phyloP scores from a whole-genome alignment of 192 early-diverging fungal genomes.

The Mortierella hygrophila region DNA sequence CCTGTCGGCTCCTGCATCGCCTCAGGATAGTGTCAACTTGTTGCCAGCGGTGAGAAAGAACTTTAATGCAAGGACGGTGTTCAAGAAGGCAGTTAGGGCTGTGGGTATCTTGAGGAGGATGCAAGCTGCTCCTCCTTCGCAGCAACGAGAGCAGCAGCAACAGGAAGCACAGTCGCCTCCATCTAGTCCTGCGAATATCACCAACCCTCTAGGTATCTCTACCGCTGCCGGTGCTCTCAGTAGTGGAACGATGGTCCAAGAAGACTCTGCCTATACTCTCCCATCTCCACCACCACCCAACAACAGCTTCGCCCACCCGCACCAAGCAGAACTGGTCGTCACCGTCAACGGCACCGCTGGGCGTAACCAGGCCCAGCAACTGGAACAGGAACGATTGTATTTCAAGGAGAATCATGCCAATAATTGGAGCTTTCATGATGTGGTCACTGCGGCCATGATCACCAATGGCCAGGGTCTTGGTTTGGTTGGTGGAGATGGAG shows the following conservation, averaged over 20 bases:
- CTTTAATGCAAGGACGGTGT: constrained; percentile 46
- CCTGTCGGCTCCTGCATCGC: constrained; percentile 31
- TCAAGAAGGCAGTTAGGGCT: constrained; percentile 45
- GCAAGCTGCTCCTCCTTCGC: constrained; percentile 16
- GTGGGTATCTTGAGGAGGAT: constrained; percentile 41
- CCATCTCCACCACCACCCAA: background rate
- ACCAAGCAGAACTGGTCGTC: background rate
- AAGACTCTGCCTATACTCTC: background rate
- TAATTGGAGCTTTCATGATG: constrained; percentile 36
- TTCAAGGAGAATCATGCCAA: background rate
- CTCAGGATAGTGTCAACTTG: constrained; percentile 41
- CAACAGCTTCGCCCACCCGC: background rate
- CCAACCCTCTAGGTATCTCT: background rate
- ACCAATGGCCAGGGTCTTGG: constrained; percentile 9
- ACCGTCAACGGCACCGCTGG: background rate
- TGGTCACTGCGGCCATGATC: constrained; percentile 34
- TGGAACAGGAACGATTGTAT: background rate
- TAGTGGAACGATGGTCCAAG: background rate
- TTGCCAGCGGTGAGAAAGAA: constrained; percentile 40
- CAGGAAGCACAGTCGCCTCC: background rate
- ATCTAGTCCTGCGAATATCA: background rate
- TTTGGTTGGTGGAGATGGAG: background rate
- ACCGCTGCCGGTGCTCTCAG: background rate
- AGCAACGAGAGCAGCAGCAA: background rate
- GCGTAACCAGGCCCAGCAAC: background rate